phyloP scores from a whole-genome alignment of 2,329 filamentous ascomycete species.

The Aspergillus brunneoviolaceus region DNA sequence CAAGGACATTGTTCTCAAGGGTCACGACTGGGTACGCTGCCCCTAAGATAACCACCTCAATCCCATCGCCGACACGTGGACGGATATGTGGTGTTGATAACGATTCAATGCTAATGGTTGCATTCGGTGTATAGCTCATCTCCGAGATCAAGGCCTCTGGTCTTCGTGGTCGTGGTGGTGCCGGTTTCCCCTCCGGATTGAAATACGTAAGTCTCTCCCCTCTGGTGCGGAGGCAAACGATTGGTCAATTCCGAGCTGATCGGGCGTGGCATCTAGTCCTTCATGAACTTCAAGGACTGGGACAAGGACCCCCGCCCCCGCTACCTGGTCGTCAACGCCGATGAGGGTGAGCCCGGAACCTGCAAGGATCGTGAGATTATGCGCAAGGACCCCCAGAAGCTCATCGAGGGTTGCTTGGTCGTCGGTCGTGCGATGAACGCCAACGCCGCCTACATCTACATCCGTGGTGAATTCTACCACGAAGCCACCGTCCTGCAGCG shows the following conservation, averaged over 20 bases:
- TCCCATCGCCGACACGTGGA: background rate
- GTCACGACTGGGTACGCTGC: constrained; percentile 77
- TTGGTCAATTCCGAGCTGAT: background rate
- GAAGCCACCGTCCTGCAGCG: constrained; percentile 91
- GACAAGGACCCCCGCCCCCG: constrained; percentile 95
- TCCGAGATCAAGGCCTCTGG: constrained; percentile 96
- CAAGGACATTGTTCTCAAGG: constrained; percentile 96
- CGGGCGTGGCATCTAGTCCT: constrained; percentile 65
- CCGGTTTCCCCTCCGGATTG: constrained; percentile 94
- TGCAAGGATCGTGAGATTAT: constrained; percentile 99
- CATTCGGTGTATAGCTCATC: constrained; percentile 65
- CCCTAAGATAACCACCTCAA: background rate
- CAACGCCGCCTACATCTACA: constrained; percentile 98
- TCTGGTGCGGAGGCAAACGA: background rate
- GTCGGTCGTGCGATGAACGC: constrained; percentile 98
- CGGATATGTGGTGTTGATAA: background rate
- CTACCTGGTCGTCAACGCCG: constrained; percentile 96
- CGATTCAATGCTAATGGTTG: constrained; percentile 25
- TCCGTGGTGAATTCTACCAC: constrained; percentile 96
- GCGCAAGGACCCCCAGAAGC: constrained; percentile 99
- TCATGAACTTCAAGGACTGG: constrained; percentile 99
- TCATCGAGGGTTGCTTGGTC: constrained; percentile 93
- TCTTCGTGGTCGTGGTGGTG: constrained; percentile 90
- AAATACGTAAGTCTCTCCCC: constrained; percentile 77
- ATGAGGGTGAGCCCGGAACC: constrained; percentile 97